Conservation (phyloP, 805 yeast species). For the Kazachstania kunashirensis region DNA sequence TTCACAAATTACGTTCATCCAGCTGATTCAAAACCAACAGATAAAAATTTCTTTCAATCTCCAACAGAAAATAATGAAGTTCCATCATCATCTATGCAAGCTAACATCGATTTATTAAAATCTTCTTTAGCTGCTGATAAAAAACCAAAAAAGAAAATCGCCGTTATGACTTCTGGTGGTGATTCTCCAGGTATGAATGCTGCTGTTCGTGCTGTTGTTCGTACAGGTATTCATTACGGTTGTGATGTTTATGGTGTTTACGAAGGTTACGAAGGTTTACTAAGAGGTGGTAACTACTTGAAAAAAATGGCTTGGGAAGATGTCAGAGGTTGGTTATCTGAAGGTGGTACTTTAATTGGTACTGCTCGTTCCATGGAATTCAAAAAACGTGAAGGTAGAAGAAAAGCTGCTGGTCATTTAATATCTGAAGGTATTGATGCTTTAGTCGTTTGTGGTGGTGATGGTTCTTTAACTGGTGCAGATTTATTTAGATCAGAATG, state of each 20-base stretch:
- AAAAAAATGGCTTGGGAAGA: conserved; percentile 84
- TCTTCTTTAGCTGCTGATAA: conserved; percentile 12
- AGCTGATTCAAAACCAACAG: conserved; percentile 23
- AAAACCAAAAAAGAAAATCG: conserved; percentile 40
- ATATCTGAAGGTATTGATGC: conserved; percentile 87
- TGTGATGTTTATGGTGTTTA: conserved; percentile 87
- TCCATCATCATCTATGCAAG: conserved; percentile 6
- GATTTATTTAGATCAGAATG: conserved; percentile 89
- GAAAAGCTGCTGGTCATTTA: conserved; percentile 74
- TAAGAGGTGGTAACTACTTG: conserved; percentile 72
- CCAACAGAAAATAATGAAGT: conserved; percentile 8
- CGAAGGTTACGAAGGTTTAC: conserved; percentile 93
- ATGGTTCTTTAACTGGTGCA: conserved; percentile 96
- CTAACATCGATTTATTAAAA: conserved; percentile 11
- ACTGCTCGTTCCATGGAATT: conserved; percentile 89
- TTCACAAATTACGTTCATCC: conserved; percentile 42
- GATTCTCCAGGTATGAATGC: conserved; percentile 99
- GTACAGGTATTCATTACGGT: conserved; percentile 78
- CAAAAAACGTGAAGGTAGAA: conserved; percentile 76
- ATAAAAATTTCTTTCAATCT: conserved; percentile 17
- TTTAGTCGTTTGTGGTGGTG: conserved; percentile 94
- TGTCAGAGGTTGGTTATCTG: conserved; percentile 84
- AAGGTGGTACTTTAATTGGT: conserved; percentile 94
- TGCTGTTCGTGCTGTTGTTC: conserved; percentile 87
- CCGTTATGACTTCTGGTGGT: conserved; percentile 97